Evolutionary conservation across 2,329 filamentous ascomycete genomes (phyloP).

Genomic region (Periconia macrospinosa): DNA sequence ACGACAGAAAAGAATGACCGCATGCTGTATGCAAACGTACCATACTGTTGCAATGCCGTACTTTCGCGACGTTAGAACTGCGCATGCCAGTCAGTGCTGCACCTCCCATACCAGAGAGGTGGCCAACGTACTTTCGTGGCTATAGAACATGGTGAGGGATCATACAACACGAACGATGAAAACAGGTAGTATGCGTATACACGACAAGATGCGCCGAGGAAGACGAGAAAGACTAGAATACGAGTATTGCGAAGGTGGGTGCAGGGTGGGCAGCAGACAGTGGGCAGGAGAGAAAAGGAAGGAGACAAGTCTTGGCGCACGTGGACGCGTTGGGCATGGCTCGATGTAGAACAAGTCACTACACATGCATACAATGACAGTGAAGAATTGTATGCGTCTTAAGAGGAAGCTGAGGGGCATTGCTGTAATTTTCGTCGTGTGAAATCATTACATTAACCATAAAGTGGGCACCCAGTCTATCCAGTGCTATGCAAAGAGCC

Average conservation of each 20-base stretch:
- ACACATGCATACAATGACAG: background rate
- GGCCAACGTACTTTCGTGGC: constrained; percentile 75
- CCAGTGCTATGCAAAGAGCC: constrained; percentile 13
- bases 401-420: no score
- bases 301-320: constrained; percentile 1
- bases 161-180: constrained; percentile 11
- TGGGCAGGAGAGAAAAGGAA: background rate
- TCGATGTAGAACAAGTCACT: background rate
- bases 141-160: constrained; percentile 78
- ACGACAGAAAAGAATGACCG: background rate
- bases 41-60: constrained; percentile 95
- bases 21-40: constrained; percentile 55
- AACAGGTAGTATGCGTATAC: background rate
- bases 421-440: background rate
- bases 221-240: background rate
- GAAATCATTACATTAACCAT: constrained; percentile 1
- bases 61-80: constrained; percentile 79
- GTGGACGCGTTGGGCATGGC: background rate
- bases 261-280: background rate
- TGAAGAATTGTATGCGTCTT: no score
- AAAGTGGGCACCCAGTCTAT: constrained; percentile 9
- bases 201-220: background rate
- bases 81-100: constrained; percentile 21
- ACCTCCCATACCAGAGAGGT: background rate
- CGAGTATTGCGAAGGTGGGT: background rate